phyloP scores from a whole-genome alignment of 768 basidiomycete species.

The Vararia minispora region DNA sequence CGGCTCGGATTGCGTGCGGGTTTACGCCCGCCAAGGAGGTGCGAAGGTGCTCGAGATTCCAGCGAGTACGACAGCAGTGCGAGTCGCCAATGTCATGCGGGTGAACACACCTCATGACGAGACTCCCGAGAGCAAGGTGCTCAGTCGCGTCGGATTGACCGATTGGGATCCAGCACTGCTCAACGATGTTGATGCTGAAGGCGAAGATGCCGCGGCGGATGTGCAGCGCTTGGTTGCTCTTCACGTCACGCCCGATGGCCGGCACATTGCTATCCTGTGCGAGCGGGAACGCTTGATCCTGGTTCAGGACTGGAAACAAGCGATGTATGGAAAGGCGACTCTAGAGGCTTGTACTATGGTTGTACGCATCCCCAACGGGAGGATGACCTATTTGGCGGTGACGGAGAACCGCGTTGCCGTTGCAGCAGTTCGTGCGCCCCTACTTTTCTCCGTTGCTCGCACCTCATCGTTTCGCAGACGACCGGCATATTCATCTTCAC shows the following conservation, averaged over 20 bases:
- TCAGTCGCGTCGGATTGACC: neutral
- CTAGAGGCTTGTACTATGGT: neutral
- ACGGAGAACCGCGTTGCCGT: slow-evolving; percentile 12
- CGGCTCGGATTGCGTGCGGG: slow-evolving; percentile 32
- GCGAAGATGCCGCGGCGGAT: slow-evolving; percentile 3
- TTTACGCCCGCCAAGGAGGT: slow-evolving; percentile 41
- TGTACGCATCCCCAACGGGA: neutral
- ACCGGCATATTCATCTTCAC: slow-evolving; percentile 6
- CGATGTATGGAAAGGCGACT: slow-evolving; percentile 10
- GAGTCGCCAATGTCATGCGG: slow-evolving; percentile 1
- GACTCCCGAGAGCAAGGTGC: slow-evolving; percentile 1
- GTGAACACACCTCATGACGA: neutral
- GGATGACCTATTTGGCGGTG: slow-evolving; percentile 4
- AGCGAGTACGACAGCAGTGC: neutral
- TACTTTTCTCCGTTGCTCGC: neutral
- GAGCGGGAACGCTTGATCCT: slow-evolving; percentile 17
- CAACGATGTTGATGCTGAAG: neutral
- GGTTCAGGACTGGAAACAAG: slow-evolving; percentile 24
- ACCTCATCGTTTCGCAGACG: neutral
- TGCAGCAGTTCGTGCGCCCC: slow-evolving; percentile 6
- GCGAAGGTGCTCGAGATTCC: slow-evolving; percentile 28
- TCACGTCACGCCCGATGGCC: slow-evolving; percentile 27
- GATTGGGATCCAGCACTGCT: neutral
- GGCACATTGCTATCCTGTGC: slow-evolving; percentile 21
- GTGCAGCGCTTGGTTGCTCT: slow-evolving; percentile 12